Percentiles rank a stretch among this genome's conserved stretches.
Evolutionary conservation across 2,329 filamentous ascomycete genomes (phyloP).

Genomic region (Coniochaeta pulveracea): DNA sequence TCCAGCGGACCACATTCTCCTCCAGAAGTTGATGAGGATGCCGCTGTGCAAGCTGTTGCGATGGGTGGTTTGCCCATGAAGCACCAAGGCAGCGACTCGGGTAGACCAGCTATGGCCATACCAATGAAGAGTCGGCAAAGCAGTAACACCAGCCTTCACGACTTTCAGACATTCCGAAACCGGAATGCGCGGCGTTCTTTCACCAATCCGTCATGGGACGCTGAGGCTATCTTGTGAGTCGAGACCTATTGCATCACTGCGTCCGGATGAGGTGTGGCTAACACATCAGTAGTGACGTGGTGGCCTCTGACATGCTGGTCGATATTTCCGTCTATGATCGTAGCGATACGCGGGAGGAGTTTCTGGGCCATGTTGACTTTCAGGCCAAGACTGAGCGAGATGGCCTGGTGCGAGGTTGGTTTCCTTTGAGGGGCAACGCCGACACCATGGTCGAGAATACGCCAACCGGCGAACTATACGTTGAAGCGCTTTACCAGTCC

Average conservation of each 20-base stretch:
- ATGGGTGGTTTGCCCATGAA: constrained; percentile 43
- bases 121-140: constrained; percentile 96
- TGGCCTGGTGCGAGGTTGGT: constrained; percentile 73
- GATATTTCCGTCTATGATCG: constrained; percentile 92
- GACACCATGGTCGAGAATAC: constrained; percentile 62
- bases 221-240: constrained; percentile 86
- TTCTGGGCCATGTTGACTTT: constrained; percentile 82
- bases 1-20: constrained; percentile 67
- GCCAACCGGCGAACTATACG: constrained; percentile 76
- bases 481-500: constrained; percentile 77
- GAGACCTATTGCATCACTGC: not conserved
- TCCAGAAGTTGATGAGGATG: constrained; percentile 48
- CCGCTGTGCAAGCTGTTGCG: constrained; percentile 22
- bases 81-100: constrained; percentile 68
- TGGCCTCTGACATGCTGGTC: constrained; percentile 80
- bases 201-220: constrained; percentile 89
- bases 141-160: constrained; percentile 78
- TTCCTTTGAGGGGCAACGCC: constrained; percentile 62
- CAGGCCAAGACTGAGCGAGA: constrained; percentile 56
- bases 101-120: constrained; percentile 77
- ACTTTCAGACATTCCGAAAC: constrained; percentile 49
- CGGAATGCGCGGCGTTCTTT: constrained; percentile 47
- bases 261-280: not conserved
- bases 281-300: constrained; percentile 60
- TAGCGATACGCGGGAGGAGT: constrained; percentile 68